These are phyloP conservation scores for Fraxinus floribunda DNA, from an alignment of 305 asterid species.

Conservation along the genomic window DNA sequence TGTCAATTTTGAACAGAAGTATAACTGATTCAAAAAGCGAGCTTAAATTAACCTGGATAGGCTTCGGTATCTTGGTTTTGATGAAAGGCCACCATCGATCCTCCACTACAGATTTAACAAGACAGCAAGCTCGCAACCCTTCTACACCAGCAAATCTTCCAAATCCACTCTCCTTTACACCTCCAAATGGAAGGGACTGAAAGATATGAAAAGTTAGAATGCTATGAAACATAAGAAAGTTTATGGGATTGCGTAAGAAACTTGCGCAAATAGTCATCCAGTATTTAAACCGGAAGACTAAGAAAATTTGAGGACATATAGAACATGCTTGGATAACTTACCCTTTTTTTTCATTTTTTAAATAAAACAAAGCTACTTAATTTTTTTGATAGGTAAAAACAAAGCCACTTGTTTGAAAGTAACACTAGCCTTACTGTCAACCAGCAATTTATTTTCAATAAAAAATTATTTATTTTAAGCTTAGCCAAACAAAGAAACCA, in stretches of 20 bases:
- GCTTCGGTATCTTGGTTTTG: conserved; percentile 91
- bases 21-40: background rate
- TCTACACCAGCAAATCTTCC: conserved; percentile 97
- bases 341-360: background rate
- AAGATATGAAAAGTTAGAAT: conserved; percentile 18
- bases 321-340: background rate
- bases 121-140: conserved; percentile 97
- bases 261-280: background rate
- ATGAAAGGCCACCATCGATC: conserved; percentile 95
- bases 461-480: background rate
- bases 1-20: conserved; percentile 6
- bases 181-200: conserved; percentile 98
- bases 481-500: background rate
- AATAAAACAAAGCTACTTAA: too few species aligned
- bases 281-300: background rate
- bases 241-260: background rate
- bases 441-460: background rate
- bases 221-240: conserved; percentile 2
- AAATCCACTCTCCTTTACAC: conserved; percentile 93
- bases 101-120: conserved; percentile 87
- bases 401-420: background rate
- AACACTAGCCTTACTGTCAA: background rate
- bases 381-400: background rate
- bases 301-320: background rate
- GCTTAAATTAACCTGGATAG: conserved; percentile 68